Evolutionary conservation across 1,139 yeast genomes (phyloP), one percentile per base, ranked within the genome.

Genomic region (Scheffersomyces insectosa): DNA sequence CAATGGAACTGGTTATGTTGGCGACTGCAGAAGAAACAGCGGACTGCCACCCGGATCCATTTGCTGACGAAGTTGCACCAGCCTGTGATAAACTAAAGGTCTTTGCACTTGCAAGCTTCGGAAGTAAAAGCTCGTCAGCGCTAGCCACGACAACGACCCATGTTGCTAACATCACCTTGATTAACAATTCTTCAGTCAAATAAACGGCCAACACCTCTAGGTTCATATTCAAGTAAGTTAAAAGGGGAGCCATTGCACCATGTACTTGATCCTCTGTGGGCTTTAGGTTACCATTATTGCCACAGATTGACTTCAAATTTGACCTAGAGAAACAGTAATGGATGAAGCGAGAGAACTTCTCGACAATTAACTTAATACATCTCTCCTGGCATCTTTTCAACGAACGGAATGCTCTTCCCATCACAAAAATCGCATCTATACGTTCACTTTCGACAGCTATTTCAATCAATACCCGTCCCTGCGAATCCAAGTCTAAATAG

Each of bases 401-500:
- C 0, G 83, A 73, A 54, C 96, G 70, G 55, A 85, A 81, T 0
- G 91, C 84, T 51, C 86, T 76, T 2, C 96, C 96, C 70, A 88
- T 77, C 35, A 83, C 85, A 59, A 87, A 89, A 14, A 86, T 71
- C 1, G 93, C 87, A 63, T 88, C 95, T 33, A 78, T 79, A 34
- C 85, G 74, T 55, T 89, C 96, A 50, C 83, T 81, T 59, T 89
- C 97, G 55, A 88, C 80, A 0, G 90, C 82, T 3, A 89, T 73
- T 54, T 83, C 84, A 7, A 88, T 66, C 37, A 77, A 59, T 1
- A 88, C 57, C 42, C 80, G 68, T 0, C 96, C 95, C 55, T 83
- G 88, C 1, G 86, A 71, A 52, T 83, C 89, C 39, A 88, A 68
- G 48, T 84, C 85, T 11, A 84, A 66, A 55, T 72, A 72, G 2